Conservation (phyloP, 2,329 filamentous ascomycete genomes). For the Trichoderma sp. region DNA sequence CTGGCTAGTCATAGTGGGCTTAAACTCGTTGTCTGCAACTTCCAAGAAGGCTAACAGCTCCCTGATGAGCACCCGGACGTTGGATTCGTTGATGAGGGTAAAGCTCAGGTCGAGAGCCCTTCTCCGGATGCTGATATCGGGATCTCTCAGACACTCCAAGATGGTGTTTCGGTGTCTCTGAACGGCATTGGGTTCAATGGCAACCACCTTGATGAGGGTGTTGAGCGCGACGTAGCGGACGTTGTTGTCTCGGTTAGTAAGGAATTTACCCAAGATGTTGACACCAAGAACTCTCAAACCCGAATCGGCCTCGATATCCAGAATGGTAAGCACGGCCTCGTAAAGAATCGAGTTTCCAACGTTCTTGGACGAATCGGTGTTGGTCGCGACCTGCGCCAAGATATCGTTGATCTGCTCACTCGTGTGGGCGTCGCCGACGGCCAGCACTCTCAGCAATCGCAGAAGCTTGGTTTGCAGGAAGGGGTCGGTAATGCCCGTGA, state of each 20-base stretch:
- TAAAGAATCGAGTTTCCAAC: constrained; percentile 98
- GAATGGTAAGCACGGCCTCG: constrained; percentile 92
- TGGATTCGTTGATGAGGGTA: constrained; percentile 94
- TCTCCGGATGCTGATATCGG: constrained; percentile 95
- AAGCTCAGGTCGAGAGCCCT: constrained; percentile 97
- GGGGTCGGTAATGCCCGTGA: constrained; percentile 95
- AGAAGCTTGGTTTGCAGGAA: constrained; percentile 98
- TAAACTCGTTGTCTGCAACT: constrained; percentile 97
- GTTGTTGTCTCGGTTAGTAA: constrained; percentile 98
- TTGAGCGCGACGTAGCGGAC: constrained; percentile 98
- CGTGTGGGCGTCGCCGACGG: constrained; percentile 77
- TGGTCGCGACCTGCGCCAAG: constrained; percentile 92
- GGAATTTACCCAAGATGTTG: constrained; percentile 96
- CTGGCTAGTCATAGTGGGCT: constrained; percentile 96
- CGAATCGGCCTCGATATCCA: constrained; percentile 97
- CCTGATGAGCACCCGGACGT: constrained; percentile 88
- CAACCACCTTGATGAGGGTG: constrained; percentile 95
- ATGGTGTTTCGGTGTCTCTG: constrained; percentile 97
- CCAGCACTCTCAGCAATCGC: constrained; percentile 78
- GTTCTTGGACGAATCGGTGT: constrained; percentile 97
- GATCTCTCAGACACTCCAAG: constrained; percentile 89
- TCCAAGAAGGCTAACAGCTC: constrained; percentile 94
- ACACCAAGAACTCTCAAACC: constrained; percentile 91
- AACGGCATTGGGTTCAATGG: constrained; percentile 95
- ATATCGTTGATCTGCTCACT: constrained; percentile 99